phyloP scores from a whole-genome alignment of 768 basidiomycete genomes.

The Collybia nuda region DNA sequence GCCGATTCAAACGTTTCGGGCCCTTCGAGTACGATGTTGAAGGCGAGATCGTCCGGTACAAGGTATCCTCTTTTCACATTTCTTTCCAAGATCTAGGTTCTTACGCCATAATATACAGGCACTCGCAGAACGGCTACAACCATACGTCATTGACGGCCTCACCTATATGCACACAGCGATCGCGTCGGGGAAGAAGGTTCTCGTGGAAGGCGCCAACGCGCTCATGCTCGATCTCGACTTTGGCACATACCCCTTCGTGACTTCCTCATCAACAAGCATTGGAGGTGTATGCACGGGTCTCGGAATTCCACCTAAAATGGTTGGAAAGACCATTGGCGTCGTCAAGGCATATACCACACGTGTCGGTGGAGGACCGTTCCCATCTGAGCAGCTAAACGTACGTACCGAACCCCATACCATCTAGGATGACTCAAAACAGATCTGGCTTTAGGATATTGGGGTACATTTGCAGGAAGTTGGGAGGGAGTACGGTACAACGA shows the following conservation, averaged over 20 bases:
- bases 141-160: conserved; percentile 89
- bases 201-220: conserved; percentile 98
- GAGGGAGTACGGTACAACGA: conserved; percentile 88
- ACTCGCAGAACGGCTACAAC: conserved; percentile 80
- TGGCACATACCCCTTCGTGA: conserved; percentile 98
- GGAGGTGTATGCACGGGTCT: conserved; percentile 97
- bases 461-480: conserved; percentile 92
- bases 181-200: conserved; percentile 69
- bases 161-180: conserved; percentile 83
- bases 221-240: conserved; percentile 98
- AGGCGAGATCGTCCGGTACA: conserved; percentile 90
- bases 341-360: conserved; percentile 98
- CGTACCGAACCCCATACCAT: conserved; percentile 23
- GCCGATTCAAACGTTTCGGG: conserved; percentile 96
- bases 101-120: no score
- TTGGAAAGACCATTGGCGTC: conserved; percentile 89
- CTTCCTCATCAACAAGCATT: conserved; percentile 89
- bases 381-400: conserved; percentile 91
- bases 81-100: no score
- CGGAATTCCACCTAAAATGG: conserved; percentile 89
- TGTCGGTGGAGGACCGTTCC: conserved; percentile 98
- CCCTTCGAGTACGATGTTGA: conserved; percentile 99
- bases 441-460: conserved; percentile 61
- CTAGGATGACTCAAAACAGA: no score
- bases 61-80: conserved; percentile 43